Percentiles rank a stretch among this genome's conserved stretches.
Conservation (phyloP, 108 stramenopile species). For the Chaetoceros tenuissimus region DNA sequence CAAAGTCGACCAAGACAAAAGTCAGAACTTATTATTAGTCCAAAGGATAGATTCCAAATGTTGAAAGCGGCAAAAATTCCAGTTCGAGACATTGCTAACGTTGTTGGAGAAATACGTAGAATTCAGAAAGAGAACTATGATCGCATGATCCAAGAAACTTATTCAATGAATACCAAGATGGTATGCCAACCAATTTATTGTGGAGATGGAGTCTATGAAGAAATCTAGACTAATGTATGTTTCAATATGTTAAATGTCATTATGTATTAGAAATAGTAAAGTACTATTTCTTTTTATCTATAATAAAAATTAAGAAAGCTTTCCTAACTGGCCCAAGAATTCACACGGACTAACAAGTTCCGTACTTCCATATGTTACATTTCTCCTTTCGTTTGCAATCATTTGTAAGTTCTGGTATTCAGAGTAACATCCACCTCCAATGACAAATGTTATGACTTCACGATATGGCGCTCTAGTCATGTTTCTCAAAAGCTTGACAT, state of each 20-base stretch:
- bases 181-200: too few relatives aligned
- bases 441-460: slow-evolving; percentile 91
- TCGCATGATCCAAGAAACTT: too few relatives aligned
- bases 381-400: slow-evolving; percentile 69
- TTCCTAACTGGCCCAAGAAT: slow-evolving; percentile 71
- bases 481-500: slow-evolving; percentile 42
- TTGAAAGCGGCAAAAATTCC: too few relatives aligned
- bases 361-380: slow-evolving; percentile 88
- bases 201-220: too few relatives aligned
- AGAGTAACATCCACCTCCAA: slow-evolving; percentile 94
- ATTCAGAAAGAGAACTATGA: too few relatives aligned
- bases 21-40: too few relatives aligned
- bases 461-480: slow-evolving; percentile 57
- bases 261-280: background rate
- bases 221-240: too few relatives aligned
- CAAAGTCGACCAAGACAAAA: too few relatives aligned
- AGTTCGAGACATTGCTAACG: too few relatives aligned
- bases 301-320: slow-evolving; percentile 30
- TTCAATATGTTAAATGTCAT: background rate
- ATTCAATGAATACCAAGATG: too few relatives aligned
- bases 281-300: slow-evolving; percentile 2
- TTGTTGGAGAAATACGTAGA: too few relatives aligned
- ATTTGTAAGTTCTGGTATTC: slow-evolving; percentile 97
- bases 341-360: slow-evolving; percentile 80
- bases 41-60: too few relatives aligned